Evolutionary conservation across 179 eudicot genomes (phyloP).

Genomic region (Amaranthus tricolor): DNA sequence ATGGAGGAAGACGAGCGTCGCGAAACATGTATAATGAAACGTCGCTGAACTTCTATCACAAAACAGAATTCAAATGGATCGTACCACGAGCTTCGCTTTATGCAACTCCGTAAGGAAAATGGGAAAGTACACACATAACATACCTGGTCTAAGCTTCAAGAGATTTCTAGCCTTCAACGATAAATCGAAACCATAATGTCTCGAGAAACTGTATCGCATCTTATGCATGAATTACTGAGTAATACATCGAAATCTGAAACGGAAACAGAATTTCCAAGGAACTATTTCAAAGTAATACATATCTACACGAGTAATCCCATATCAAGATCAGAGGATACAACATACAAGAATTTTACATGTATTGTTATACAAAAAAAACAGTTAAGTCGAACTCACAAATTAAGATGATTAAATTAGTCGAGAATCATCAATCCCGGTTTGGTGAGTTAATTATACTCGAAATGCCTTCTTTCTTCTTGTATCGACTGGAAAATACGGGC

Average conservation of each 20-base stretch:
- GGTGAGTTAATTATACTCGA: conserved; percentile 35
- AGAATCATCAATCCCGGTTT: conserved; percentile 9
- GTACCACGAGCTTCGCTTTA: no score
- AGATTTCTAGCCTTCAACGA: neutral
- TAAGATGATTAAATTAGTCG: conserved; percentile 5
- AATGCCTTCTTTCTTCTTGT: conserved; percentile 73
- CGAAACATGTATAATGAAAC: no score
- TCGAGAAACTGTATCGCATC: neutral
- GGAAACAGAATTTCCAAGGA: neutral
- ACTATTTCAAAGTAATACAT: conserved; percentile 14
- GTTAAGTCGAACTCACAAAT: conserved; percentile 11
- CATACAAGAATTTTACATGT: conserved; percentile 18
- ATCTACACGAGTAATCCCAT: conserved; percentile 27
- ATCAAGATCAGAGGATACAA: conserved; percentile 12
- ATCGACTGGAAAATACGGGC: conserved; percentile 84
- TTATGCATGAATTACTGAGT: neutral
- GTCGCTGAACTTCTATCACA: no score
- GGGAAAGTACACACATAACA: no score
- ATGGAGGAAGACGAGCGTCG: no score
- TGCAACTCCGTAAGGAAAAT: no score
- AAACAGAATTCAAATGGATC: no score
- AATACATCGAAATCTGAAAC: neutral
- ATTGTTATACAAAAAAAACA: neutral
- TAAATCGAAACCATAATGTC: neutral
- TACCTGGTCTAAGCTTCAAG: neutral